Evolutionary conservation across 2,329 filamentous ascomycete species (phyloP), one percentile per base, ranked within the genome.

Genomic region (Triangularia verruculosa): DNA sequence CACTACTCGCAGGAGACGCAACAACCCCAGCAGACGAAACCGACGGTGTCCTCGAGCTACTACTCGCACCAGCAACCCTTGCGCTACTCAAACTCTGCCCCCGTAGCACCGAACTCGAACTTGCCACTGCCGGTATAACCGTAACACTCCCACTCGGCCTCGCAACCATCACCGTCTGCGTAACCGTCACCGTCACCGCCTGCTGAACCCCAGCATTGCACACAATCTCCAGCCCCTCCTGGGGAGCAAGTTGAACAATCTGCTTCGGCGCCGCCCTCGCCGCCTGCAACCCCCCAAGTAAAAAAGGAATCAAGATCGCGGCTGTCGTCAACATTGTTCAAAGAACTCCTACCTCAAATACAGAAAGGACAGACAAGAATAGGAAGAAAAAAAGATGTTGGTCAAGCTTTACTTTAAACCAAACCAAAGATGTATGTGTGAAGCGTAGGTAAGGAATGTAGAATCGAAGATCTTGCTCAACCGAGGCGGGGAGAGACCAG

Each of bases 231-330:
- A 62, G 60, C 51, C 66, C 58, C 11, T 69, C 59, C n/a, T 60
- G 32, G 13, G 66, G 27, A 27, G 9, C 32, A 4, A 67, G 61
- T 15, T 52, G 59, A 24, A 66, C 55, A 20, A 52, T 24, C 2
- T 64, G 24, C 28, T 30, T 61, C 55, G 70, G 62, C 20, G 61
- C 64, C 17, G 63, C 68, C n/a, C 43, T 47, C n/a, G 20, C 39
- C 1, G 58, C 2, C 52, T 63, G 5, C 61, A 51, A 12, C 59
- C 64, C 25, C 53, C 52, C 54, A 68, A 70, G 39, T 34, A 71
- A 69, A 57, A 67, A 69, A 63, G 67, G 52, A 64, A 66, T 55
- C 27, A 70, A 65, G 65, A 69, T 43, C 13, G 67, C 62, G 24
- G 63, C 22, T 53, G 61, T 61, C 34, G 66, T 64, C 62, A 69